Percentiles rank a stretch among this genome's conserved stretches.
These are phyloP conservation scores for Colletotrichum gigasporum DNA, from an alignment of 2,329 filamentous ascomycete species.

Conservation along the genomic window DNA sequence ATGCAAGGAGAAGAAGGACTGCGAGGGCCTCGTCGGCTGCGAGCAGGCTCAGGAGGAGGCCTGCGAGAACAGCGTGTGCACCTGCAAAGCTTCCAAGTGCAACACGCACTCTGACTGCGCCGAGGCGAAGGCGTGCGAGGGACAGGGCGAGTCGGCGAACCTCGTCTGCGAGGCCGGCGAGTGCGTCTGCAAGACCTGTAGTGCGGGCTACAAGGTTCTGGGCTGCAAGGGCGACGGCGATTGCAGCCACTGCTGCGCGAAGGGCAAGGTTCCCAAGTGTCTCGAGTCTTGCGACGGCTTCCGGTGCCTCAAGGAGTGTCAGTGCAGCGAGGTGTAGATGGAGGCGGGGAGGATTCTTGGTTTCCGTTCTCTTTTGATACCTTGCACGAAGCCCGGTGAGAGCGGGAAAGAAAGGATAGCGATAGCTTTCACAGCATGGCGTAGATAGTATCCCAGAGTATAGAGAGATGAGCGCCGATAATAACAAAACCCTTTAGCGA, in stretches of 20 bases:
- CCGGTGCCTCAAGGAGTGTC: background rate
- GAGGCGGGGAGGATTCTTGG: no score
- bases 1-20: background rate
- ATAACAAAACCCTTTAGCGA: no score
- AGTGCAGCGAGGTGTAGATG: background rate
- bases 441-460: no score
- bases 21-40: background rate
- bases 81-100: background rate
- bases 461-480: no score
- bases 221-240: background rate
- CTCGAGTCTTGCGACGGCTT: background rate
- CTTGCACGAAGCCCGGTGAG: background rate
- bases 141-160: no score
- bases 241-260: constrained; percentile 2
- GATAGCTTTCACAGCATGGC: no score
- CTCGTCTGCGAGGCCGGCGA: background rate
- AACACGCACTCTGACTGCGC: background rate
- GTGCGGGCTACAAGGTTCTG: background rate
- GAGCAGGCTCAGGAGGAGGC: background rate
- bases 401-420: no score
- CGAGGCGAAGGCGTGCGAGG: no score
- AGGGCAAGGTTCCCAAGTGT: background rate
- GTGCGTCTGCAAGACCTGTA: background rate
- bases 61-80: background rate
- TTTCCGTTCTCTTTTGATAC: no score